phyloP scores from a whole-genome alignment of 805 yeast genomes.

The Monosporozyma siamensis region DNA sequence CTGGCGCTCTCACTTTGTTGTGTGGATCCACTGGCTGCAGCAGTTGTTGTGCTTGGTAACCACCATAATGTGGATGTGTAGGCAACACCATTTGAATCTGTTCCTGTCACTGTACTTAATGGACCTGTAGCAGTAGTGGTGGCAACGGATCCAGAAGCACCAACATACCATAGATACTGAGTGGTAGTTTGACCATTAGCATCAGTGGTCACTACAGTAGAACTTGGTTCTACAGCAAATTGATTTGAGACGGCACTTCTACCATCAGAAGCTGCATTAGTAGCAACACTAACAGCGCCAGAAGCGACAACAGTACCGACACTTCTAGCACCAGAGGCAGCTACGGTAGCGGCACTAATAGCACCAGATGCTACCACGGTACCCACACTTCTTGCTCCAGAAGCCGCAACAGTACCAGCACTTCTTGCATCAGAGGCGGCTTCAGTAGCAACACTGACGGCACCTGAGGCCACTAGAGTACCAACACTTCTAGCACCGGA shows the following conservation, averaged over 20 bases:
- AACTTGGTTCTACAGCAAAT: too few species aligned
- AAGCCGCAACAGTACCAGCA: not conserved
- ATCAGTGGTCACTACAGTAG: too few species aligned
- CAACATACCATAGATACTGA: conserved; percentile 14
- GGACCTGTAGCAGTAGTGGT: conserved; percentile 12
- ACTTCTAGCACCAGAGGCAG: not conserved
- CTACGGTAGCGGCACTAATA: not conserved
- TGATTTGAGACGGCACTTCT: not conserved
- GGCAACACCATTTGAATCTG: conserved; percentile 16
- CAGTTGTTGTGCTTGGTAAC: conserved; percentile 17
- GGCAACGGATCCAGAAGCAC: conserved; percentile 2
- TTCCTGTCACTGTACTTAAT: conserved; percentile 14
- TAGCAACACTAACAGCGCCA: not conserved
- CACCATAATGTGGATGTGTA: conserved; percentile 27
- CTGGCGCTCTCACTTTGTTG: too few species aligned
- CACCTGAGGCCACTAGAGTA: not conserved
- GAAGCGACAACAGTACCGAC: not conserved
- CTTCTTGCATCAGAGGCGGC: conserved; percentile 1
- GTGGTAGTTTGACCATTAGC: conserved; percentile 14
- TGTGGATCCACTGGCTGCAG: too few species aligned
- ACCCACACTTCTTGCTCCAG: not conserved
- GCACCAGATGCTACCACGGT: not conserved
- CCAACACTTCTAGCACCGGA: not conserved
- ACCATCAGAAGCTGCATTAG: conserved; percentile 1
- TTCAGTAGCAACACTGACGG: not conserved